A percentile compares a stretch with the other conserved stretches of the same genome.
phyloP scores from a whole-genome alignment of 192 early-diverging fungal species.

The Rhizoclosmatium globosum region DNA sequence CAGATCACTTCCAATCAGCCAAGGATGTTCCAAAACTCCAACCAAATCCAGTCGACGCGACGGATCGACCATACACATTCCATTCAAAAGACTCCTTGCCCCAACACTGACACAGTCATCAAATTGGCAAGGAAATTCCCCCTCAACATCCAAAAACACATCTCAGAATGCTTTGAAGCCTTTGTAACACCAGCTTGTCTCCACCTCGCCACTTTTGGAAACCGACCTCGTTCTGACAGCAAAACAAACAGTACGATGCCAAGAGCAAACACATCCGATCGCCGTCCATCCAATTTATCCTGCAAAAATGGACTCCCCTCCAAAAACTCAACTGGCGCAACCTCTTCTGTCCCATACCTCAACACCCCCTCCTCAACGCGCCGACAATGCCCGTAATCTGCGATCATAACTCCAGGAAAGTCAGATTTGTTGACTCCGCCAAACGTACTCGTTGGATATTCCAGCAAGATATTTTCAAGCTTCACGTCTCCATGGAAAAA shows the following conservation, averaged over 20 bases:
- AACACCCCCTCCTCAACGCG: neutral
- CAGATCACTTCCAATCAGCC: conserved; percentile 6
- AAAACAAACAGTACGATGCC: conserved; percentile 29
- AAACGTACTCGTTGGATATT: neutral
- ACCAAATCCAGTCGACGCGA: neutral
- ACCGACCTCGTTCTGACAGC: neutral
- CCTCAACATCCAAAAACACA: neutral
- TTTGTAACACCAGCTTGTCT: neutral
- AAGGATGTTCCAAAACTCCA: conserved; percentile 12
- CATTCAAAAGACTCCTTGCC: conserved; percentile 14
- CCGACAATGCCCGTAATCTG: conserved; percentile 32
- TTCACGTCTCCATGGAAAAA: conserved; percentile 67
- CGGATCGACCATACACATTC: conserved; percentile 32
- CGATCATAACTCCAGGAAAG: neutral
- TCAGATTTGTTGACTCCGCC: neutral
- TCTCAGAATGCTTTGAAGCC: neutral
- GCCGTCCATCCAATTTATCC: neutral
- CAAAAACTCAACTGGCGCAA: conserved; percentile 24
- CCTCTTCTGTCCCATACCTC: conserved; percentile 22
- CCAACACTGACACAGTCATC: neutral
- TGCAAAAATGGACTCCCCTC: neutral
- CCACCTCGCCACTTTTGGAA: neutral
- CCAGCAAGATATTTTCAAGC: conserved; percentile 57
- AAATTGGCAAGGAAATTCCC: neutral
- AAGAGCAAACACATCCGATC: conserved; percentile 27